Conservation (phyloP, 768 basidiomycete species). For the Lactarius quietus region DNA sequence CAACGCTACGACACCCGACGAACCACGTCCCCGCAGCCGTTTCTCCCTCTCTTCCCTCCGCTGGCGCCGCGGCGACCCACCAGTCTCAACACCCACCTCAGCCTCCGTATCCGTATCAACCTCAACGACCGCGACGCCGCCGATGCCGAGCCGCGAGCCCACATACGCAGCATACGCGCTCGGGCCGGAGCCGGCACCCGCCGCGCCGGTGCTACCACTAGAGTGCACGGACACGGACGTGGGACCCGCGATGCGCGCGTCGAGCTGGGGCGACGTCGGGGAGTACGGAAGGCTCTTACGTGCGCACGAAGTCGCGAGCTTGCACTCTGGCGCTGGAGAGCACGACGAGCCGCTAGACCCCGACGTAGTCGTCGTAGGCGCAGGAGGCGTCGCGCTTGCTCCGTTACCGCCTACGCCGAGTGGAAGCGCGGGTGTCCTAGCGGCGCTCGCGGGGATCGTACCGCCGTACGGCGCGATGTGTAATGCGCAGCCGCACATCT, state of each 20-base stretch:
- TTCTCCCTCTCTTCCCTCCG: constrained; percentile 25
- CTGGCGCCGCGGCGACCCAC: constrained; percentile 22
- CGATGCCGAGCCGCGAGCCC: constrained; percentile 13
- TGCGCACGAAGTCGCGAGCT: constrained; percentile 17
- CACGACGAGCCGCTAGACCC: constrained; percentile 23
- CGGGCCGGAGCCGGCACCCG: background rate
- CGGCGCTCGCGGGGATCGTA: background rate
- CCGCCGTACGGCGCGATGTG: background rate
- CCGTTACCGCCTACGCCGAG: constrained; percentile 24
- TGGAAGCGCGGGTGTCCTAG: constrained; percentile 19
- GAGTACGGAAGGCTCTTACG: constrained; percentile 17
- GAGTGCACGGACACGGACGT: background rate
- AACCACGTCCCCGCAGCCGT: constrained; percentile 22
- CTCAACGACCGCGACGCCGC: constrained; percentile 13
- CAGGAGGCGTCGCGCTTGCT: constrained; percentile 19
- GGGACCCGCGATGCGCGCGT: constrained; percentile 20
- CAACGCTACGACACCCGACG: constrained; percentile 15
- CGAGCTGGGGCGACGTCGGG: constrained; percentile 27
- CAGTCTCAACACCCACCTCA: constrained; percentile 3
- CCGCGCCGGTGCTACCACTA: background rate
- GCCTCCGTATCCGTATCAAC: background rate
- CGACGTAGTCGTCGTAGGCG: constrained; percentile 26
- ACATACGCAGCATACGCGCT: background rate
- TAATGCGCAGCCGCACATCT: background rate
- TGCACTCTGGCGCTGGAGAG: constrained; percentile 24